A percentile compares a stretch with the other conserved stretches of the same genome.
Conservation (phyloP, 345 rosid genomes). For the Lenwebbia sp. region DNA sequence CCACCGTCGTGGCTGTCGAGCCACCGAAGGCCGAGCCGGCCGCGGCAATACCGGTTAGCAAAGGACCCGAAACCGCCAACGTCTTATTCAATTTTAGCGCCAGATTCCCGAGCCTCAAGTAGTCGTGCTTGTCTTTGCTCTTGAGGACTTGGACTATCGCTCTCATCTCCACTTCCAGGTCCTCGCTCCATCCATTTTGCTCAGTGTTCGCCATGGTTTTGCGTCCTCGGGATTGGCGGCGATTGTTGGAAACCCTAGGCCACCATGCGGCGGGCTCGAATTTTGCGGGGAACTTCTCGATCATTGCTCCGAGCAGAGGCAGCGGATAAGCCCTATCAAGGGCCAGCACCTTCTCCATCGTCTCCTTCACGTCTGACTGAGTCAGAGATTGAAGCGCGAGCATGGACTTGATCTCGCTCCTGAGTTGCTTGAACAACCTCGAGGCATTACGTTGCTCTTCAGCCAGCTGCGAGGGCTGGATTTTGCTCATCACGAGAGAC, state of each 20-base stretch:
- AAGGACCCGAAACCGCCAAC: conserved; percentile 32
- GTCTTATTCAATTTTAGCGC: conserved; percentile 32
- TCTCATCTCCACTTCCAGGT: conserved; percentile 29
- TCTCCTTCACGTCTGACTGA: conserved; percentile 4
- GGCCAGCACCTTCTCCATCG: conserved; percentile 15
- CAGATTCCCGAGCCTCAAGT: conserved; percentile 22
- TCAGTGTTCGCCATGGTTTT: not conserved
- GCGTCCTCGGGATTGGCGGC: not conserved
- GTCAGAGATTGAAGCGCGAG: not conserved
- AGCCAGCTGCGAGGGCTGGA: not conserved
- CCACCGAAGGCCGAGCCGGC: conserved; percentile 9
- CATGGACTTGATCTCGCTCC: not conserved
- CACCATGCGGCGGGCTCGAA: conserved; percentile 26
- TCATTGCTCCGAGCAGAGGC: conserved; percentile 24
- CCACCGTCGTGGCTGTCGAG: conserved; percentile 6
- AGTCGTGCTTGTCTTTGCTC: conserved; percentile 28
- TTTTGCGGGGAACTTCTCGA: conserved; percentile 17
- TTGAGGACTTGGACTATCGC: conserved; percentile 17
- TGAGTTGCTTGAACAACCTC: not conserved
- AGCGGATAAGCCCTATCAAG: conserved; percentile 27
- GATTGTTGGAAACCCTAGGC: not conserved
- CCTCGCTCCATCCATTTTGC: conserved; percentile 21
- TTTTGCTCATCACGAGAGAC: conserved; percentile 9
- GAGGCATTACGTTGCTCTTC: not conserved
- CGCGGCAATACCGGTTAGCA: conserved; percentile 26